Evolutionary conservation across 208 protist genomes (phyloP).

Genomic region (Leishmania amazonensis): DNA sequence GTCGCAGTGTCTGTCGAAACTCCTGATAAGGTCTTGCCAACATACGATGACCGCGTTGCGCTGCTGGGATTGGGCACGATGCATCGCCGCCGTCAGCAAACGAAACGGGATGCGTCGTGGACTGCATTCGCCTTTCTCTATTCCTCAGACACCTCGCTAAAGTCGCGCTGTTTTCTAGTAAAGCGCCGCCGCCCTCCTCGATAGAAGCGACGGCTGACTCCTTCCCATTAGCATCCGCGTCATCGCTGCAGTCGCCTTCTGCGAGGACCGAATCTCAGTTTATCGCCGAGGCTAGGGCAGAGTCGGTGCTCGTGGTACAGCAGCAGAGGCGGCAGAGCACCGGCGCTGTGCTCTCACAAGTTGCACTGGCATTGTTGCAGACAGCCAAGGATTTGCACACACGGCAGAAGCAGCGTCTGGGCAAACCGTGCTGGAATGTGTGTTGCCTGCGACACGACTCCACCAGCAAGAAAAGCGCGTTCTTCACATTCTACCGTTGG

Average conservation of each 20-base stretch:
- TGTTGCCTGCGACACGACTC: constrained; percentile 21
- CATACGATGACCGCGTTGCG: constrained; percentile 4
- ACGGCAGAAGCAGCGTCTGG: constrained; percentile 2
- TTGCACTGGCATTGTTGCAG: neutral
- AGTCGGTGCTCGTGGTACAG: constrained; percentile 27
- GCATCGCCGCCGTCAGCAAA: neutral
- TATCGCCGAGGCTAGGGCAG: constrained; percentile 8
- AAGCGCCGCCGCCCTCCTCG: neutral
- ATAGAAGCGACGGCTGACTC: neutral
- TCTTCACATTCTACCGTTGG: constrained; percentile 33
- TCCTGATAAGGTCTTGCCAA: neutral
- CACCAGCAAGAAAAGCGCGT: constrained; percentile 28
- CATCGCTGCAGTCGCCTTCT: neutral
- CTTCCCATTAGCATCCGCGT: neutral
- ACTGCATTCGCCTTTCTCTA: constrained; percentile 3
- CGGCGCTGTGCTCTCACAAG: neutral
- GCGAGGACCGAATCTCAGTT: constrained; percentile 14
- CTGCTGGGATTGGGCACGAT: neutral
- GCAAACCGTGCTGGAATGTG: constrained; percentile 15
- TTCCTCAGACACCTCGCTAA: constrained; percentile 11
- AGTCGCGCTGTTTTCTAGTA: neutral
- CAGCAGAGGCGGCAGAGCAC: neutral
- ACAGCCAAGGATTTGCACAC: neutral
- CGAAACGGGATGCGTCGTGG: neutral
- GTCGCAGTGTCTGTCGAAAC: neutral